Base-by-base conservation (phyloP, 2,329 filamentous ascomycete genomes). In the Didymella lethalis region DNA sequence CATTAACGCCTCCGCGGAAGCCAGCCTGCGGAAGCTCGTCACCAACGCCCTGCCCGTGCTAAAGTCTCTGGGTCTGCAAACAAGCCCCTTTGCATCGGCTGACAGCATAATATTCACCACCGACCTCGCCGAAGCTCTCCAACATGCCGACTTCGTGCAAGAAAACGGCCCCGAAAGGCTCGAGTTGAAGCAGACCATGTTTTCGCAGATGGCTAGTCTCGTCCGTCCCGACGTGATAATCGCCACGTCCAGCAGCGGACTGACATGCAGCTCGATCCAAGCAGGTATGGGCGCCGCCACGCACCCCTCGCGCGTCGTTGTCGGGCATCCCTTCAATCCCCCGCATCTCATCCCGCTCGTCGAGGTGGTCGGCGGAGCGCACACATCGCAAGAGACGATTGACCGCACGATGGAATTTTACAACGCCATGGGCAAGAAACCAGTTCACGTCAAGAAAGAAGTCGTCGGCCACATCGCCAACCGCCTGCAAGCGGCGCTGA, bases 271-370 rank as follows among this genome's bases (percentile, higher is more conserved):
- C 32, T 68, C 64, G 44, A 71, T 75, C 48, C 66, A 67, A n/a
- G 57, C 64, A 3, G 56, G 61, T 25, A 58, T 58, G 49, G 20
- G 29, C 6, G 12, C 25, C 7, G 34, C 45, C 2, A 23, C 55
- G 18, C 62, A 70, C 31, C 75, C 78, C 0, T 67, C 64, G 20
- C 72, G 78, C 75, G 49, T 58, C 0, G 16, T 58, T 0, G 55
- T 83, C 26, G 80, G 79, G 4, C 81, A 83, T 62, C 80, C 81
- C 0, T 82, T 82, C 71, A 82, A 83, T 61, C 81, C 81, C 8
- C 81, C 80, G 6, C 81, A 83, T 60, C 68, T 83, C 18, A 79
- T 83, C 20, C 80, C 80, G 0, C 71, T 83, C 14, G 79, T 83
- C 20, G 81, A 83, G 64, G 77, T 83, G 0, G 80, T 82, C 20